phyloP scores from a whole-genome alignment of 768 basidiomycete genomes.

The Guyanaporus albipodus region DNA sequence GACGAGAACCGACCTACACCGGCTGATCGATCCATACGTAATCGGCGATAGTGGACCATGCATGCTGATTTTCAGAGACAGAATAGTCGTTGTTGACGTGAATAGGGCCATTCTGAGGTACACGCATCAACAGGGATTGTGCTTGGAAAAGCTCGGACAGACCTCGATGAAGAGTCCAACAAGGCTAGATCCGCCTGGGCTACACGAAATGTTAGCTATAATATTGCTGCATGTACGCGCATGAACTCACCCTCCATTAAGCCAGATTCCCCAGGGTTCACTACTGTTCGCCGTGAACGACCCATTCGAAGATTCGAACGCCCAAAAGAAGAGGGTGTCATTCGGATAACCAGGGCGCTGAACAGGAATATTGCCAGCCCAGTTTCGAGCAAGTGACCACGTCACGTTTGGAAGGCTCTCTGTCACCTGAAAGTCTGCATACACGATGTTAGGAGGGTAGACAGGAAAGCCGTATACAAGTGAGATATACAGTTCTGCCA shows the following conservation, averaged over 20 bases:
- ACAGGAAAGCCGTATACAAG: background rate
- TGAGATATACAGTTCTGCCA: slow-evolving; percentile 56
- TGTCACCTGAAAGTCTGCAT: slow-evolving; percentile 56
- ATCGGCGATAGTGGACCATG: slow-evolving; percentile 50
- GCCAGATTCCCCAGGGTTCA: slow-evolving; percentile 69
- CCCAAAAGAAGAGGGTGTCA: slow-evolving; percentile 64
- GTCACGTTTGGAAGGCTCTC: slow-evolving; percentile 55
- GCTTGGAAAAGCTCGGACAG: slow-evolving; percentile 8
- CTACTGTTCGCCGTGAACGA: slow-evolving; percentile 44
- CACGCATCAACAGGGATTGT: background rate
- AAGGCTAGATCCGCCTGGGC: slow-evolving; percentile 68
- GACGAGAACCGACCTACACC: slow-evolving; percentile 32
- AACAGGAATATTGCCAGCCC: slow-evolving; percentile 64
- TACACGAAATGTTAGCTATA: slow-evolving; percentile 11
- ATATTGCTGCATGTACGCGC: background rate
- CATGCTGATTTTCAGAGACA: slow-evolving; percentile 45
- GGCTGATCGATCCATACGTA: slow-evolving; percentile 75
- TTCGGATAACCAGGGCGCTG: slow-evolving; percentile 58
- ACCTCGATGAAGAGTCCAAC: slow-evolving; percentile 60
- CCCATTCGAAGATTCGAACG: slow-evolving; percentile 51
- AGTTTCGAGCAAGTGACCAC: slow-evolving; percentile 45
- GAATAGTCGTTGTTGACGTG: slow-evolving; percentile 48
- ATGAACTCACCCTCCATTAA: slow-evolving; percentile 58
- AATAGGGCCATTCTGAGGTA: slow-evolving; percentile 61
- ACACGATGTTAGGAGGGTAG: background rate